Conservation (phyloP, 805 yeast species). For the Nakazawaea sp. region DNA sequence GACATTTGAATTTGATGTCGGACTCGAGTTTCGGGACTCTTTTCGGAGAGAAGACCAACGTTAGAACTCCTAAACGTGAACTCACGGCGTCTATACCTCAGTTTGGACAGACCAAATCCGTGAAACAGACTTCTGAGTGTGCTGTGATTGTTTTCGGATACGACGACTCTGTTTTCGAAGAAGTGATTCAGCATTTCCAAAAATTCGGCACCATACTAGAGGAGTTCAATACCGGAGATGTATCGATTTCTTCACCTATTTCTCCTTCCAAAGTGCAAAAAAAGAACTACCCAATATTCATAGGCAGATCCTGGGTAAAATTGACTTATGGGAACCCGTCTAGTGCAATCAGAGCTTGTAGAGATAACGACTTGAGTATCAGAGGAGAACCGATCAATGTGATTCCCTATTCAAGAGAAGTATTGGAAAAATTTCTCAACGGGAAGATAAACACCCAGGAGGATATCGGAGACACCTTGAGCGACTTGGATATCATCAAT, state of each 20-base stretch:
- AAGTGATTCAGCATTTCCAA: slow-evolving; percentile 64
- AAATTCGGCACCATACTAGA: slow-evolving; percentile 79
- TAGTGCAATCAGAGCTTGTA: slow-evolving; percentile 76
- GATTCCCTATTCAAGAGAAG: slow-evolving; percentile 56
- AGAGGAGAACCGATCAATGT: slow-evolving; percentile 36
- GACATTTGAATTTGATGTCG: background rate
- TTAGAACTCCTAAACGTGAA: no score
- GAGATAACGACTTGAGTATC: slow-evolving; percentile 58
- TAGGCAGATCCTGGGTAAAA: slow-evolving; percentile 90
- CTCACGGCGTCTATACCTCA: slow-evolving; percentile 2
- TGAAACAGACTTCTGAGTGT: slow-evolving; percentile 31
- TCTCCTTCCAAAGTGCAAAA: slow-evolving; percentile 9
- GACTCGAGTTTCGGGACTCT: background rate
- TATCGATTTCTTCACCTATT: slow-evolving; percentile 6
- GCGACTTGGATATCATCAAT: slow-evolving; percentile 7
- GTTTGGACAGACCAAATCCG: background rate
- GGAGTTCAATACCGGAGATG: slow-evolving; percentile 40
- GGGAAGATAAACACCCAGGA: slow-evolving; percentile 34
- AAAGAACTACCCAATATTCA: slow-evolving; percentile 56
- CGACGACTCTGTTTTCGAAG: slow-evolving; percentile 65
- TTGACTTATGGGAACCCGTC: slow-evolving; percentile 71
- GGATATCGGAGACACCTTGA: slow-evolving; percentile 37
- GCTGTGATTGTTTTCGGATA: slow-evolving; percentile 87
- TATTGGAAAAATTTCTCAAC: slow-evolving; percentile 52
- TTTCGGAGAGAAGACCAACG: no score